phyloP scores from a whole-genome alignment of 1,139 yeast species.

The Fermentozyma sake region DNA sequence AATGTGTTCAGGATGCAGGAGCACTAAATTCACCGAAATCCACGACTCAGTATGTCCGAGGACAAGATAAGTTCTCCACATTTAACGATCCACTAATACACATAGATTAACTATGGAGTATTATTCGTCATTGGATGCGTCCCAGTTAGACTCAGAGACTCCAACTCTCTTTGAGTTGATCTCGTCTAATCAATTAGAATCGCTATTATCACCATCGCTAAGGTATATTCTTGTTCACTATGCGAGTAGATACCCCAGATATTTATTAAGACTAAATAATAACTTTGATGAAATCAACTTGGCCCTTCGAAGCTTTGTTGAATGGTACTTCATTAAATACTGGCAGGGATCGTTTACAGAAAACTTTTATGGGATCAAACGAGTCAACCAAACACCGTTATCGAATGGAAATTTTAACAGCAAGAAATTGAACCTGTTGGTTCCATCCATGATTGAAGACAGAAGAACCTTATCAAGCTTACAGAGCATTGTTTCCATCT shows the following conservation, averaged over 20 bases:
- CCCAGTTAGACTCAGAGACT: conserved; percentile 65
- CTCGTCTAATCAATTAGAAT: conserved; percentile 75
- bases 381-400: conserved; percentile 46
- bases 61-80: conserved; percentile 6
- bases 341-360: conserved; percentile 92
- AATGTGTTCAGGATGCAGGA: no score
- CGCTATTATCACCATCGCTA: conserved; percentile 75
- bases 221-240: conserved; percentile 78
- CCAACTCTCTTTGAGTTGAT: conserved; percentile 83
- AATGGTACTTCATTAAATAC: conserved; percentile 62
- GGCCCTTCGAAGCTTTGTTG: conserved; percentile 59
- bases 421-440: conserved; percentile 34
- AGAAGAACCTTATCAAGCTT: conserved; percentile 48
- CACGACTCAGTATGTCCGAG: conserved; percentile 9
- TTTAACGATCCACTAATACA: no score
- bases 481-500: conserved; percentile 58
- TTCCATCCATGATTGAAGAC: conserved; percentile 50
- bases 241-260: conserved; percentile 73
- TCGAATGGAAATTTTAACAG: conserved; percentile 26
- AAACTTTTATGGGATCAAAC: conserved; percentile 83
- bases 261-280: conserved; percentile 58
- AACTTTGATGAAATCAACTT: conserved; percentile 75
- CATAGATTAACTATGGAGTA: conserved; percentile 66
- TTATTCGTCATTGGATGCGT: conserved; percentile 74
- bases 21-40: no score